Base-by-base conservation (phyloP, 2,329 filamentous ascomycete genomes). In the Ophiobolus disseminans region DNA sequence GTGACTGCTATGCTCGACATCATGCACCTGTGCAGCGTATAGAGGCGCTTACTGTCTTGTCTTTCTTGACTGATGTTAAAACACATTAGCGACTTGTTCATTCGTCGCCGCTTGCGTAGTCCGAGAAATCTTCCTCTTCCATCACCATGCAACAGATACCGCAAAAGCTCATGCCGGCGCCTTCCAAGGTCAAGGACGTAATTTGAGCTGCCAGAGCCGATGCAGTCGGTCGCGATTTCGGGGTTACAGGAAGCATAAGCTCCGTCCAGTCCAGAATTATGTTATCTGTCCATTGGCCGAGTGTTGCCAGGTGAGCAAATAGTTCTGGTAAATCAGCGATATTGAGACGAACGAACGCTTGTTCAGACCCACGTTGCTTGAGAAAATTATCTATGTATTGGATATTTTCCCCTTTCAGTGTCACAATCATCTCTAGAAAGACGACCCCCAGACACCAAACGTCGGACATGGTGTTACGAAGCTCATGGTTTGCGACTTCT, bases 401-500 rank as follows among this genome's bases (percentile, higher is more conserved):
- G n/a, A 31, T 16, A 3, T 23, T 40, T n/a, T 22, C 38, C n/a
- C 53, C 53, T 21, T 57, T 59, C n/a, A 61, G 50, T 31, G 50
- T 40, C 21, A 48, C 48, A 14, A 49, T 39, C 48, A 61, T 59
- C 40, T 62, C 56, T 17, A 62, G 30, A 16, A 56, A 62, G 16
- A 62, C 49, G 9, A 48, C 39, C 13, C 56, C 56, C 14, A 62
- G 42, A 37, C 46, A 52, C 56, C 56, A 62, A 10, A 62, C 46
- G 28, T 62, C 53, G 20, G 53, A 53, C 22, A 14, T 45, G 19
- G 35, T 57, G 28, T 59, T 59, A 9, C 53, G 41, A n/a, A 50
- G 34, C 37, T 45, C 41, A 5, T 48, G 14, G 8, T 40, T 26
- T 26, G 55, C 45, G 4, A 59, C 46, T 21, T 57, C 56, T 11